phyloP scores from a whole-genome alignment of 1,139 yeast species.

The Blastobotrys persicus region DNA sequence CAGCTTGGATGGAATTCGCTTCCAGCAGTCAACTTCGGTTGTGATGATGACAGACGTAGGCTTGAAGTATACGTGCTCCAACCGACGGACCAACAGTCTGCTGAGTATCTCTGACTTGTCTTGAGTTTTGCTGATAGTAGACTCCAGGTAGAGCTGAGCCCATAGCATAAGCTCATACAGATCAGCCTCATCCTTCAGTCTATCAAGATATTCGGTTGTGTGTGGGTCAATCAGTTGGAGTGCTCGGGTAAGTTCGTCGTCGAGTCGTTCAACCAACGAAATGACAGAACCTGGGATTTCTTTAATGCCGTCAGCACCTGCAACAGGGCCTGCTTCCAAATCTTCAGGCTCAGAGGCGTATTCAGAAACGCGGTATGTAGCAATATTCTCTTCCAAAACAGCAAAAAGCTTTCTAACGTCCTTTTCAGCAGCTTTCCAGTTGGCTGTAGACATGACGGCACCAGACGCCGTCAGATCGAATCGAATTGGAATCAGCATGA shows the following conservation, averaged over 20 bases:
- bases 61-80: constrained; percentile 93
- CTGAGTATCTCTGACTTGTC: constrained; percentile 46
- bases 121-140: constrained; percentile 48
- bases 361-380: constrained; percentile 70
- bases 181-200: constrained; percentile 82
- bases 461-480: constrained; percentile 70
- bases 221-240: constrained; percentile 91
- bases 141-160: constrained; percentile 81
- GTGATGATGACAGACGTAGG: constrained; percentile 70
- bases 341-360: constrained; percentile 75
- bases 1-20: constrained; percentile 40
- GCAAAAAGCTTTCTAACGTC: constrained; percentile 64
- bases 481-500: constrained; percentile 82
- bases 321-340: constrained; percentile 62
- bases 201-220: constrained; percentile 86
- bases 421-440: constrained; percentile 71
- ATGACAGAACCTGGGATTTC: constrained; percentile 81
- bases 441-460: constrained; percentile 71
- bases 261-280: constrained; percentile 87
- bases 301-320: constrained; percentile 71
- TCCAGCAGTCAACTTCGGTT: constrained; percentile 75
- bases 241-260: constrained; percentile 89
- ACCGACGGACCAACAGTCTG: constrained; percentile 76
- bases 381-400: constrained; percentile 61
- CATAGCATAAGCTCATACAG: constrained; percentile 77